phyloP scores from a whole-genome alignment of 23 red algal species.

The Agarophyton chilense region DNA sequence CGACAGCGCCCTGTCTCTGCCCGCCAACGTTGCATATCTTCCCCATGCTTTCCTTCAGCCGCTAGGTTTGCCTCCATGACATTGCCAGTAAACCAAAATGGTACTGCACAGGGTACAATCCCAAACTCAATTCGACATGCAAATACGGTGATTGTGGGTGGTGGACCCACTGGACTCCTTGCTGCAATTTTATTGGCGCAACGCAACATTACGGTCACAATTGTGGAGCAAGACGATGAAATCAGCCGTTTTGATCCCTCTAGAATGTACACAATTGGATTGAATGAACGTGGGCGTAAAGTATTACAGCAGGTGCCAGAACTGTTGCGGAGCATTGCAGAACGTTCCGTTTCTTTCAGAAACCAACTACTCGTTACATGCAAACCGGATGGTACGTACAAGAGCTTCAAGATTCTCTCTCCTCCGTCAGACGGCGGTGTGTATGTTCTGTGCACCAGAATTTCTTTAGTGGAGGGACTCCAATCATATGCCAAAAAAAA shows the following conservation, averaged over 20 bases:
- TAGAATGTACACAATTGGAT: neutral
- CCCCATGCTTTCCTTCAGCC: neutral
- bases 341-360: neutral
- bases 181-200: slow-evolving; percentile 14
- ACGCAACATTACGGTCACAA: slow-evolving; percentile 6
- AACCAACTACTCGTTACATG: neutral
- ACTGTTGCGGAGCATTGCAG: neutral
- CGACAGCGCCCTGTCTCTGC: too few relatives aligned
- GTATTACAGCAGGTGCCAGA: neutral
- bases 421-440: neutral
- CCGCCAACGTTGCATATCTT: too few relatives aligned
- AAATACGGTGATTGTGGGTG: slow-evolving; percentile 36
- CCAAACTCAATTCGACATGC: slow-evolving; percentile 4
- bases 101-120: neutral
- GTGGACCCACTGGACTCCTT: slow-evolving; percentile 28
- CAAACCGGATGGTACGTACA: neutral
- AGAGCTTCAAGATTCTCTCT: neutral
- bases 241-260: slow-evolving; percentile 2
- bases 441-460: neutral
- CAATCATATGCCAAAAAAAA: neutral
- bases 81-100: neutral
- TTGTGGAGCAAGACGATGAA: slow-evolving; percentile 24
- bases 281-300: neutral
- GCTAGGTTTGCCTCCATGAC: neutral
- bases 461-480: neutral